A percentile compares a stretch with the other conserved stretches of the same genome.
phyloP scores from a whole-genome alignment of 2,329 filamentous ascomycete genomes.

The Lachnellula arida region DNA sequence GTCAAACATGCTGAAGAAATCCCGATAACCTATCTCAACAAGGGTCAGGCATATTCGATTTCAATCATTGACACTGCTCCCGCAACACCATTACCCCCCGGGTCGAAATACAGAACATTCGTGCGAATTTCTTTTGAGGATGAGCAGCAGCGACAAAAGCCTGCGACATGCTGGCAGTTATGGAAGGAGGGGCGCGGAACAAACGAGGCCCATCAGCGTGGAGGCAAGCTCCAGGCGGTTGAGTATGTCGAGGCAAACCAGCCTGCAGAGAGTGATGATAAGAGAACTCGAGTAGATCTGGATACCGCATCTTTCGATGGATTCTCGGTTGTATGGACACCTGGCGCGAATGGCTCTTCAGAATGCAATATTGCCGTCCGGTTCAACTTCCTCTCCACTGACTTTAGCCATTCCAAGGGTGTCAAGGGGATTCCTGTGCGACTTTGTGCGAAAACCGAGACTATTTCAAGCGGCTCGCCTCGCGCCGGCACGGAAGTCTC shows the following conservation, averaged over 20 bases:
- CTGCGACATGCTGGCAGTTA: conserved; percentile 78
- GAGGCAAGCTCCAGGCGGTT: conserved; percentile 87
- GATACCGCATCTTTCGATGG: conserved; percentile 85
- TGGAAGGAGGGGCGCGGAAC: conserved; percentile 97
- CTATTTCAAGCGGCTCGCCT: conserved; percentile 50
- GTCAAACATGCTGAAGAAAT: conserved; percentile 85
- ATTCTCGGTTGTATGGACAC: conserved; percentile 86
- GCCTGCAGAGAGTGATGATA: conserved; percentile 57
- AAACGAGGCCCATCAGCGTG: conserved; percentile 90
- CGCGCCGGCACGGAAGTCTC: conserved; percentile 43
- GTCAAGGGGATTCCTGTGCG: conserved; percentile 96
- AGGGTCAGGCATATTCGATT: conserved; percentile 89
- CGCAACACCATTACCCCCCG: conserved; percentile 51
- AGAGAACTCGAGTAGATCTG: conserved; percentile 63
- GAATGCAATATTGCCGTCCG: conserved; percentile 87
- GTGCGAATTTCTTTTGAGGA: conserved; percentile 97
- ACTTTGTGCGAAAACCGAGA: conserved; percentile 84
- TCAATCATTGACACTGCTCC: conserved; percentile 75
- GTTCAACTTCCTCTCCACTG: conserved; percentile 97
- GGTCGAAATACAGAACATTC: conserved; percentile 78
- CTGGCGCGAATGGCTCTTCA: conserved; percentile 59
- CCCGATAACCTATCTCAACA: conserved; percentile 96
- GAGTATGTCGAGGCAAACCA: conserved; percentile 76
- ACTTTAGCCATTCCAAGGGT: conserved; percentile 98
- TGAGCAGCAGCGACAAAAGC: conserved; percentile 82